Base-by-base conservation (phyloP, 768 basidiomycete genomes). In the Suillus weaverae region DNA sequence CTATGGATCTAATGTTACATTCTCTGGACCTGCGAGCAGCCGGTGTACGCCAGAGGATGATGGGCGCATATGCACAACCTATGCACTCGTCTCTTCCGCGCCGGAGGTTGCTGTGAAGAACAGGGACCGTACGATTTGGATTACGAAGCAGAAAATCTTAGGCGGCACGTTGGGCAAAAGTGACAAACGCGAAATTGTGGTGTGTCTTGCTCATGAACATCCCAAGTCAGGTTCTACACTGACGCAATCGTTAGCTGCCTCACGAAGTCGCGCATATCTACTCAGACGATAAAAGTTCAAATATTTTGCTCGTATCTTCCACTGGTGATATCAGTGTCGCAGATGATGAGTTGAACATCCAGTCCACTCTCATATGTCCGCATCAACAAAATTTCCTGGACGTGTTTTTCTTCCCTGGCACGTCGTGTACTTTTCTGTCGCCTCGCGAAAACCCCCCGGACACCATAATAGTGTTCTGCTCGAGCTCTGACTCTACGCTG, bases 1-100 rank as follows among this genome's bases (percentile, higher is more conserved):
- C 1, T 81, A 90, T 4, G 88, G 89, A 4, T 86, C 89, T n/a
- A 84, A 85, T 2, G 85, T 85, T 9, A 73, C 76, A 2, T 92
- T 91, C 73, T 75, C 85, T 10, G 86, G 84, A 69, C 82, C 90
- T 26, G 81, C 89, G 5, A 74, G 88, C 30, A 84, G 84, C 44
- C 68, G 77, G 35, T 73, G 72, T 63, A 70, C 74, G 63, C 60
- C 71, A 60, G 71, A 80, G 62, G 72, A 79, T 44, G 75, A 72
- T 20, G 65, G 63, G 66, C 77, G 57, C 68, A 74, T 71, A 36
- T 84, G 82, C 67, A 76, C 81, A 22, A 91, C 85, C 13, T 92
- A 88, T 70, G 82, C 83, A 1, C 82, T 82, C 32, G 77, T 90
- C 54, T 77, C 78, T 32, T 73, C 79, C 4, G 83, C 85, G 26